Evolutionary conservation across 768 basidiomycete species (phyloP), one percentile per base, ranked within the genome.

Genomic region (Lentinula raphanica): DNA sequence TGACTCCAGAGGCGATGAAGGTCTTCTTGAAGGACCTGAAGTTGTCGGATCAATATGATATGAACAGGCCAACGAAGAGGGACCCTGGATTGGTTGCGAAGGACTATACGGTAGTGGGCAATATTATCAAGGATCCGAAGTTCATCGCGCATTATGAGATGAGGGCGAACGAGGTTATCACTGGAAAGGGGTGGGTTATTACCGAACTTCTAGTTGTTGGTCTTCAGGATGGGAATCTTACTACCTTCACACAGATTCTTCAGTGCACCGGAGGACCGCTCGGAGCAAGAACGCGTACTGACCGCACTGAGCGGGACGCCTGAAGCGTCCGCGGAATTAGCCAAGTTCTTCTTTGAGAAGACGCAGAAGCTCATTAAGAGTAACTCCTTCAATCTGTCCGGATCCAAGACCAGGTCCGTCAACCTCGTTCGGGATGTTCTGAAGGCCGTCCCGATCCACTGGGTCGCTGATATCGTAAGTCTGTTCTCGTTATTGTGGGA

Each of bases 1-100:
- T 92, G 84, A 88, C 86, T 0, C 92, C 91, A 3, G 74, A 77
- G 0, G 68, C 83, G 2, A 92, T 92, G 90, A 72, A 81, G 59
- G 70, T 65, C 1, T 68, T 85, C 66, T 72, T 92, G 56, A 75
- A 67, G 53, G 80, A 88, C 31, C 65, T 92, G 35, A 79, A 79
- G 39, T 71, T 81, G 23, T 58, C 73, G 17, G 74, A 81, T 27
- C 70, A 79, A 46, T 93, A 92, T 62, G 77, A 83, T 58, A 49
- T 85, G 21, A 66, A 68, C 31, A 75, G 83, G 31, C 88, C 90
- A 0, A 71, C 64, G 31, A 58, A 64, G 5, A 64, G 65, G 15
- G 50, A 57, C 0, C 49, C 67, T 0, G 54, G 69, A 4, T 65
- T 70, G n/a, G 65, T 66, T 7, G 71, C 86, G 15, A 67, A 68